These are phyloP conservation scores for Dactylella cylindrospora DNA, from an alignment of 2,329 filamentous ascomycete genomes.

Conservation along the genomic window DNA sequence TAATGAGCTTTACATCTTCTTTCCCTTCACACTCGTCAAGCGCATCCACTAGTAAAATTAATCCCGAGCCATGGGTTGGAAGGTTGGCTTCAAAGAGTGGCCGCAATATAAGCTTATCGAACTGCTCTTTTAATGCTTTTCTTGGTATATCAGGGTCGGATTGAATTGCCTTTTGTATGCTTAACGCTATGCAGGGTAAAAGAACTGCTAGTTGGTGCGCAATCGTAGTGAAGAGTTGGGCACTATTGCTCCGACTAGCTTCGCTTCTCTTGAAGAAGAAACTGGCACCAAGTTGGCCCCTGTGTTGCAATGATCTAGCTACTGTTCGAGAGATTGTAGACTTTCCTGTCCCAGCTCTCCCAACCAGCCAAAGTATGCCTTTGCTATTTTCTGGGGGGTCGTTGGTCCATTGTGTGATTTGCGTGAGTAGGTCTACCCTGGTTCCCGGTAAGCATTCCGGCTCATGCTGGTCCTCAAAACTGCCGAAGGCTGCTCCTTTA, in stretches of 20 bases:
- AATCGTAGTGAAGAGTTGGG: constrained; percentile 15
- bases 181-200: not conserved
- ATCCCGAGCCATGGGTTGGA: not conserved
- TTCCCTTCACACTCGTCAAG: constrained; percentile 50
- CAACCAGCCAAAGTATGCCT: constrained; percentile 51
- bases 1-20: constrained; percentile 43
- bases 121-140: constrained; percentile 52
- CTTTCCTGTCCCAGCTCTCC: constrained; percentile 47
- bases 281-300: constrained; percentile 27
- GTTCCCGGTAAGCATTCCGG: constrained; percentile 46
- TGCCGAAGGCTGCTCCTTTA: constrained; percentile 46
- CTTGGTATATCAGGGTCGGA: constrained; percentile 1
- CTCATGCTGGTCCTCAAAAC: constrained; percentile 43
- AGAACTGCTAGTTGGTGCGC: constrained; percentile 4
- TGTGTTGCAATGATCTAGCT: constrained; percentile 8
- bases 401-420: constrained; percentile 41
- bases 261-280: constrained; percentile 46
- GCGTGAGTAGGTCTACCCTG: constrained; percentile 46
- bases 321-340: constrained; percentile 39
- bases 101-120: constrained; percentile 52
- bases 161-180: constrained; percentile 8
- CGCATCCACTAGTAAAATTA: constrained; percentile 49
- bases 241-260: constrained; percentile 12
- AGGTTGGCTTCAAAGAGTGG: constrained; percentile 49
- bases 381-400: constrained; percentile 16